phyloP scores from a whole-genome alignment of 2,329 filamentous ascomycete genomes.

The Epichloe elymi region DNA sequence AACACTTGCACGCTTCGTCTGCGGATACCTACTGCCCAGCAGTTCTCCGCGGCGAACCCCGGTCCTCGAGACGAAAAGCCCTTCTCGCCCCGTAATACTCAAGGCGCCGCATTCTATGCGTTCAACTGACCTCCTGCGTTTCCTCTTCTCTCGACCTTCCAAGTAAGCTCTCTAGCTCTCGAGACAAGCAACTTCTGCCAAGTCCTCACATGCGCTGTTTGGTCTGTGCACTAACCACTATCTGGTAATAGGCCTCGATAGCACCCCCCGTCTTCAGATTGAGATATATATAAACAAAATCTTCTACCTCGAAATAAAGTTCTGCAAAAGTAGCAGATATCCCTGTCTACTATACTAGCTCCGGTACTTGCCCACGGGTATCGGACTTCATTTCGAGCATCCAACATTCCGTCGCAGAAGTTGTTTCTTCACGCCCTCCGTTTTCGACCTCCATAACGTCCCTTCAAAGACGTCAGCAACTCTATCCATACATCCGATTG shows the following conservation, averaged over 20 bases:
- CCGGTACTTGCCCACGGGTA: conserved; percentile 73
- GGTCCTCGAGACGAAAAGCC: background rate
- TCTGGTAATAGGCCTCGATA: conserved; percentile 40
- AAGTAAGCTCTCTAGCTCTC: conserved; percentile 48
- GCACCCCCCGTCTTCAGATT: conserved; percentile 30
- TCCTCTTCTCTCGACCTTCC: conserved; percentile 76
- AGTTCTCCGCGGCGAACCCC: background rate
- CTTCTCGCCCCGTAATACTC: background rate
- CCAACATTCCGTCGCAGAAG: conserved; percentile 81
- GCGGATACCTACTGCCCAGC: background rate
- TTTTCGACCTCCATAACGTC: conserved; percentile 85
- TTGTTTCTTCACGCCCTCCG: conserved; percentile 71
- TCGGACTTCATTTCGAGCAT: conserved; percentile 59
- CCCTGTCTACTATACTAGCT: conserved; percentile 50
- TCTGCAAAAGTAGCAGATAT: conserved; percentile 9
- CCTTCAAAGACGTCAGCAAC: conserved; percentile 47
- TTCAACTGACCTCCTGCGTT: conserved; percentile 79
- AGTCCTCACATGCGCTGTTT: background rate
- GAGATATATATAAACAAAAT: background rate
- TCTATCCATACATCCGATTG: conserved; percentile 33
- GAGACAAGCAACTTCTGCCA: background rate
- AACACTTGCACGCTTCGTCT: background rate
- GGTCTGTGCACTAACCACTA: background rate
- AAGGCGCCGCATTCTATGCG: conserved; percentile 55
- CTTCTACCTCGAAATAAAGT: background rate